These are phyloP conservation scores for Ascochyta koolunga DNA, from an alignment of 2,329 filamentous ascomycete genomes.

Conservation along the genomic window DNA sequence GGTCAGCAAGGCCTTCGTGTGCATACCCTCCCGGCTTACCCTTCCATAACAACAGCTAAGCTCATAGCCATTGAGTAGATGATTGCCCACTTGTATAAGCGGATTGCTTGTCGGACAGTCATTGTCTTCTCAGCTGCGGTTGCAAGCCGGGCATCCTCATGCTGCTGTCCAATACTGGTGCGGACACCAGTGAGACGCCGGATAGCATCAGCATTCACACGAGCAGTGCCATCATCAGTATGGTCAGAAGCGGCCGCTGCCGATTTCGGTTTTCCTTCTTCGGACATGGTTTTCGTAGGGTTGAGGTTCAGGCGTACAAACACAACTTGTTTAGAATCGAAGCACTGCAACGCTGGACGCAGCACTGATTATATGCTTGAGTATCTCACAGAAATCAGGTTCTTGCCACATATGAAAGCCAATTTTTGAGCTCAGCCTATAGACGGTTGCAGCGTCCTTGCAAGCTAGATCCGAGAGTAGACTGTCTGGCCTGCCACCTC, in stretches of 20 bases:
- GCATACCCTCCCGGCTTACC: constrained; percentile 56
- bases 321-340: background rate
- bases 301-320: background rate
- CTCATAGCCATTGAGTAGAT: constrained; percentile 81
- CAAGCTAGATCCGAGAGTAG: background rate
- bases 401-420: constrained; percentile 4
- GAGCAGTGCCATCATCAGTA: constrained; percentile 9
- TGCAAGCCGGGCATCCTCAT: constrained; percentile 16
- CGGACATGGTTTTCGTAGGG: constrained; percentile 8
- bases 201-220: constrained; percentile 15
- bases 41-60: constrained; percentile 86
- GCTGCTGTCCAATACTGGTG: constrained; percentile 11
- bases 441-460: constrained; percentile 7
- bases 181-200: constrained; percentile 15
- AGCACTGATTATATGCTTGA: constrained; percentile 5
- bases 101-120: constrained; percentile 19
- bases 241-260: constrained; percentile 6
- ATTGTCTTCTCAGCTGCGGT: constrained; percentile 15
- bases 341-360: background rate
- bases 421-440: background rate
- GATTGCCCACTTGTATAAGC: constrained; percentile 78
- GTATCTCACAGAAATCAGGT: background rate
- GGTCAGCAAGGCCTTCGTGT: background rate
- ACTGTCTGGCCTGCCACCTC: background rate
- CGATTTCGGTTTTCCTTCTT: constrained; percentile 4